phyloP scores from a whole-genome alignment of 2,329 filamentous ascomycete genomes.

The Aspergillus piperis region DNA sequence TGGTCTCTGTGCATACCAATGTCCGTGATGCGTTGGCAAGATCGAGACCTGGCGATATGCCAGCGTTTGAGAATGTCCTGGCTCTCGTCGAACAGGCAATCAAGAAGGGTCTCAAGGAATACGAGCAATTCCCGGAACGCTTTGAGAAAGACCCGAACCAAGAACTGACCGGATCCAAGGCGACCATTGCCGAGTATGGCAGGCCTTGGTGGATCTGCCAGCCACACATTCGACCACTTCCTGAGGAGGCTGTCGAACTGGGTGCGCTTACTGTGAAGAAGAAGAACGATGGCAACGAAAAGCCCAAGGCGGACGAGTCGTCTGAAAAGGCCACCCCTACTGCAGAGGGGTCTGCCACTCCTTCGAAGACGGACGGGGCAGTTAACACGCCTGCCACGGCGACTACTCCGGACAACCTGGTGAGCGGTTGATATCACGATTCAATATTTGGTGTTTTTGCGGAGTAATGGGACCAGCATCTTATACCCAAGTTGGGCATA shows the following conservation, averaged over 20 bases:
- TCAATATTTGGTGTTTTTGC: constrained; percentile 6
- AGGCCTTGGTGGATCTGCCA: constrained; percentile 90
- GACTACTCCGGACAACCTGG: constrained; percentile 31
- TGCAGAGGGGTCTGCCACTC: constrained; percentile 16
- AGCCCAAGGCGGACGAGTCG: constrained; percentile 12
- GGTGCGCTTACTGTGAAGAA: constrained; percentile 75
- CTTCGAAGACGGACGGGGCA: constrained; percentile 9
- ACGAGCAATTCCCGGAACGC: constrained; percentile 49
- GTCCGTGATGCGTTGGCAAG: constrained; percentile 81
- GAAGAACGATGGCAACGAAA: constrained; percentile 48
- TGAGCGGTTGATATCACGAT: constrained; percentile 28
- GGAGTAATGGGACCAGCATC: constrained; percentile 8
- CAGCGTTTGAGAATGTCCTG: constrained; percentile 75
- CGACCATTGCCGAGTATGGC: constrained; percentile 71
- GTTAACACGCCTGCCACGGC: constrained; percentile 19
- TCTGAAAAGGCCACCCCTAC: constrained; percentile 10
- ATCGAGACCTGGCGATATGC: constrained; percentile 68
- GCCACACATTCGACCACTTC: constrained; percentile 80
- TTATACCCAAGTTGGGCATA: constrained; percentile 10
- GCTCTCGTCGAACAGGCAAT: constrained; percentile 73
- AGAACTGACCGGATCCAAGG: constrained; percentile 49
- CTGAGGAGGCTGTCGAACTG: constrained; percentile 81
- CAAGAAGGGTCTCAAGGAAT: constrained; percentile 70
- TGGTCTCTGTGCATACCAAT: constrained; percentile 77
- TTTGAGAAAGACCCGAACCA: constrained; percentile 38